These are phyloP conservation scores for Calonectria pseudoreteaudii DNA, from an alignment of 2,329 filamentous ascomycete species.

Conservation along the genomic window DNA sequence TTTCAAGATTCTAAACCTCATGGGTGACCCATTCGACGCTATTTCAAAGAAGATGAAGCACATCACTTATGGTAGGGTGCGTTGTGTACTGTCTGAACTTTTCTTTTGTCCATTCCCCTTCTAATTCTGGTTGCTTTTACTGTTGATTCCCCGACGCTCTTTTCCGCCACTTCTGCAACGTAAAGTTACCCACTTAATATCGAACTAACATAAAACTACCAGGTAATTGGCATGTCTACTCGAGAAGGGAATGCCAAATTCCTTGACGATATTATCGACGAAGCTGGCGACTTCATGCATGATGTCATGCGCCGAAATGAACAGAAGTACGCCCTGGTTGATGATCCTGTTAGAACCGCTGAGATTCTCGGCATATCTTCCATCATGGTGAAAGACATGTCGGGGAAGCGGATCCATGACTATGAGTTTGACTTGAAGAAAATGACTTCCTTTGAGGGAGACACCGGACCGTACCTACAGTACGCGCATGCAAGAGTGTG, in stretches of 20 bases:
- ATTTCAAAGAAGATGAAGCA: slow-evolving; percentile 18
- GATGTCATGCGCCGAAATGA: slow-evolving; percentile 76
- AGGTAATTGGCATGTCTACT: slow-evolving; percentile 57
- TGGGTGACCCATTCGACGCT: neutral
- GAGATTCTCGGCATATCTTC: slow-evolving; percentile 76
- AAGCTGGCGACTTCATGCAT: slow-evolving; percentile 76
- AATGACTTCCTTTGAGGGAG: slow-evolving; percentile 80
- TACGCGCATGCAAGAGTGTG: slow-evolving; percentile 75
- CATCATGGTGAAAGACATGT: slow-evolving; percentile 81
- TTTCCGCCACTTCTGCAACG: no score
- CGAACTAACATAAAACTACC: slow-evolving; percentile 31
- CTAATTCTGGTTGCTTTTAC: no score
- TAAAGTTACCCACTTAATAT: no score
- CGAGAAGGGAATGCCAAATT: slow-evolving; percentile 63
- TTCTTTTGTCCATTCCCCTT: no score
- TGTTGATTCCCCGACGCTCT: neutral
- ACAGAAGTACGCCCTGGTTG: slow-evolving; percentile 74
- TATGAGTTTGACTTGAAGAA: slow-evolving; percentile 76
- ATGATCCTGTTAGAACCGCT: slow-evolving; percentile 70
- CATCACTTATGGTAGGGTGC: neutral
- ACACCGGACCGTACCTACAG: slow-evolving; percentile 80
- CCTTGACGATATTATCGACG: slow-evolving; percentile 66
- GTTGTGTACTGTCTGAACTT: neutral
- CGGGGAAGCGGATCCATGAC: slow-evolving; percentile 65
- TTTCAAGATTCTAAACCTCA: slow-evolving; percentile 18